A percentile compares a stretch with the other conserved stretches of the same genome.
These are phyloP conservation scores for Hypoxylon sp. DNA, from an alignment of 2,329 filamentous ascomycete genomes.

Conservation along the genomic window DNA sequence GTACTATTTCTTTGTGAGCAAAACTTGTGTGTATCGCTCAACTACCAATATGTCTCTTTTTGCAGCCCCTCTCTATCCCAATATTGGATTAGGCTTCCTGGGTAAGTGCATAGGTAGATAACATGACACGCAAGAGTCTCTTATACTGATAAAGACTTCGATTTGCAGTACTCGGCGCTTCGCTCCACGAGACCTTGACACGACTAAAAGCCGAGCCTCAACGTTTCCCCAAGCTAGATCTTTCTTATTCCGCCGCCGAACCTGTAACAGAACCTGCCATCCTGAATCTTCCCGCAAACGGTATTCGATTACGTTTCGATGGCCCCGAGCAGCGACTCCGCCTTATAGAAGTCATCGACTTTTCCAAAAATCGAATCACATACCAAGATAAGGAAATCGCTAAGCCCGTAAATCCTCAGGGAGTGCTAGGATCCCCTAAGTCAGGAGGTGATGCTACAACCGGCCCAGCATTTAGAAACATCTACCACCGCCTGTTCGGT, in stretches of 20 bases:
- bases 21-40: not conserved
- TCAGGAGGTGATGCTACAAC: constrained; percentile 46
- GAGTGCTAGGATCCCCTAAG: constrained; percentile 40
- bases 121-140: not conserved
- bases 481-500: constrained; percentile 93
- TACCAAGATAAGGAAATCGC: constrained; percentile 75
- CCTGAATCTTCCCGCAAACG: constrained; percentile 82
- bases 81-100: constrained; percentile 45
- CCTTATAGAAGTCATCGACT: constrained; percentile 90
- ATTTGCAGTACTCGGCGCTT: constrained; percentile 81
- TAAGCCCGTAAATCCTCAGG: constrained; percentile 61
- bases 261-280: constrained; percentile 80
- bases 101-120: too few species aligned
- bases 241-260: constrained; percentile 78
- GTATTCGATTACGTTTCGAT: constrained; percentile 89
- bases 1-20: constrained; percentile 14
- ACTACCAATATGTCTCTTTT: constrained; percentile 44
- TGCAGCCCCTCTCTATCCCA: constrained; percentile 45
- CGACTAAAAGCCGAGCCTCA: constrained; percentile 88
- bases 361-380: constrained; percentile 81
- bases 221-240: constrained; percentile 81
- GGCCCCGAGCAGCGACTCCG: constrained; percentile 91
- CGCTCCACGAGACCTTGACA: constrained; percentile 87
- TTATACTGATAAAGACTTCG: constrained; percentile 18
- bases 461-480: constrained; percentile 84